phyloP scores from a whole-genome alignment of 345 rosid genomes.

The Salix caprea region DNA sequence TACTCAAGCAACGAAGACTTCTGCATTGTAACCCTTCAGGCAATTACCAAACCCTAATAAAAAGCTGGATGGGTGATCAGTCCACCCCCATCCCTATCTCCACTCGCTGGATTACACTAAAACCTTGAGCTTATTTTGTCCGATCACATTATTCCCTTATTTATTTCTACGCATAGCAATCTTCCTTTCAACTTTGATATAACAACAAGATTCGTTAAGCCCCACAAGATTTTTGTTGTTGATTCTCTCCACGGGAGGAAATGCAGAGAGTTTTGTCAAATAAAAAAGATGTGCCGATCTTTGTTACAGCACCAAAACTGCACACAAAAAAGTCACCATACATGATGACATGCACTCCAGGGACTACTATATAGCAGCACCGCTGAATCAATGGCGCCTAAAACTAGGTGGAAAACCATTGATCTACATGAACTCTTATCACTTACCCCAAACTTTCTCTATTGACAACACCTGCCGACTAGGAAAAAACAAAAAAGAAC shows the following conservation, averaged over 20 bases:
- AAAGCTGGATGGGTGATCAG: not conserved
- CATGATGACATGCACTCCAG: not conserved
- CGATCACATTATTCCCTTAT: not conserved
- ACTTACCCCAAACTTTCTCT: not conserved
- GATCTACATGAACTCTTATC: not conserved
- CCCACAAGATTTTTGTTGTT: too few relatives aligned
- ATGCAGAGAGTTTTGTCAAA: not conserved
- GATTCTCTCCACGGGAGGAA: too few relatives aligned
- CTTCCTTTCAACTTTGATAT: not conserved
- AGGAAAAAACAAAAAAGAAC: not conserved
- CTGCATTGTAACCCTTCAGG: not conserved
- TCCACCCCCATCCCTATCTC: not conserved
- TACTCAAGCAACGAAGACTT: constrained; percentile 6
- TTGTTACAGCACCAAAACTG: not conserved
- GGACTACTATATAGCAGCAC: not conserved
- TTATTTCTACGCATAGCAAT: too few relatives aligned
- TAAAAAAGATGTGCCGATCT: not conserved
- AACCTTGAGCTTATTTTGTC: not conserved
- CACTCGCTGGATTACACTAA: not conserved
- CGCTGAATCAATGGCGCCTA: not conserved
- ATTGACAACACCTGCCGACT: not conserved
- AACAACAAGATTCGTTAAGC: not conserved
- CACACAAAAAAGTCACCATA: not conserved
- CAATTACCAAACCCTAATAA: not conserved
- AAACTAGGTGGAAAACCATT: not conserved